Evolutionary conservation across 805 yeast species (phyloP).

Genomic region (Starmerella apicola): DNA sequence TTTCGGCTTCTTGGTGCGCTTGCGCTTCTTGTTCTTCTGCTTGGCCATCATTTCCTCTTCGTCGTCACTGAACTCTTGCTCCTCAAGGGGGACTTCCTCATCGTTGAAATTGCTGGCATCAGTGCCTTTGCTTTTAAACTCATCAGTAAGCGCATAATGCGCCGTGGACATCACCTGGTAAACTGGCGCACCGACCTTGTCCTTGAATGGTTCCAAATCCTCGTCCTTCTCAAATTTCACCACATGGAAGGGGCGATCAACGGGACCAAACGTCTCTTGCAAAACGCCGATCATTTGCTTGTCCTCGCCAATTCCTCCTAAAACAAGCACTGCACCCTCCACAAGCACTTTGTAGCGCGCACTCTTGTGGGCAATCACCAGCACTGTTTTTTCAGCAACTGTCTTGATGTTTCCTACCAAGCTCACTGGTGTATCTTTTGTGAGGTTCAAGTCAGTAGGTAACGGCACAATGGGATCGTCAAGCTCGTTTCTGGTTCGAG

Average conservation of each 20-base stretch:
- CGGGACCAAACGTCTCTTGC: constrained; percentile 81
- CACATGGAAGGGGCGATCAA: constrained; percentile 69
- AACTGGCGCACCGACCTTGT: constrained; percentile 43
- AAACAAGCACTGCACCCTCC: constrained; percentile 64
- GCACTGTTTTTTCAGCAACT: constrained; percentile 57
- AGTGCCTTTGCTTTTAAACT: constrained; percentile 66
- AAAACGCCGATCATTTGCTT: constrained; percentile 60
- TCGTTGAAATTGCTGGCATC: constrained; percentile 94
- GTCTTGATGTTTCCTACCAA: constrained; percentile 57
- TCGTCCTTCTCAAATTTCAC: constrained; percentile 49
- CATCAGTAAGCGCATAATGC: constrained; percentile 62
- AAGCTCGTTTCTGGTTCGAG: constrained; percentile 66
- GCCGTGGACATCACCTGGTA: constrained; percentile 74
- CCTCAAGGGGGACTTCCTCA: constrained; percentile 86
- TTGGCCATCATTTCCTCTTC: constrained; percentile 71
- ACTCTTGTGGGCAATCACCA: constrained; percentile 59
- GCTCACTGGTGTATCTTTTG: constrained; percentile 52
- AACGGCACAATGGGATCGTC: constrained; percentile 58
- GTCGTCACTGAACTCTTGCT: constrained; percentile 91
- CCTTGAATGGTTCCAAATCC: constrained; percentile 36
- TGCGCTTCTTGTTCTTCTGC: constrained; percentile 48
- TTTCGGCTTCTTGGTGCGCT: constrained; percentile 24
- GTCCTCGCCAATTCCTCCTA: constrained; percentile 29
- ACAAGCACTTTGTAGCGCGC: constrained; percentile 77
- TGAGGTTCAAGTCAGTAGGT: constrained; percentile 53